Evolutionary conservation across 345 rosid genomes (phyloP), one percentile per base, ranked within the genome.

Genomic region (Rhodomyrtus tomentosa): DNA sequence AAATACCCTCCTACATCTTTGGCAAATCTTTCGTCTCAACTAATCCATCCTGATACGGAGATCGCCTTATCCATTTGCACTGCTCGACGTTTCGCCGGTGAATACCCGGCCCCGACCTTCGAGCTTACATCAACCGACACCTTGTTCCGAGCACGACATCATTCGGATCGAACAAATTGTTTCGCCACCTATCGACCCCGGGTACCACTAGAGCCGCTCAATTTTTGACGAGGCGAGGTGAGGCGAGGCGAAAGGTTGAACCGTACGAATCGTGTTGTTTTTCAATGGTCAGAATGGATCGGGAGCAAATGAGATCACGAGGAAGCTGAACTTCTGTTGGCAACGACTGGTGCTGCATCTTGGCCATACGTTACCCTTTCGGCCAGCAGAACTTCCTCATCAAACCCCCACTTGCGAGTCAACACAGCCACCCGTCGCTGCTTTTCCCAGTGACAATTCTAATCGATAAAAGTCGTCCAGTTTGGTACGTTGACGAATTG

Each of bases 131-230:
- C 68, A 13, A 58, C 18, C 36, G 38, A 14, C 4, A 14, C 36
- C 5, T 27, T 2, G 7, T 3, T 58, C 20, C 20, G 1, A 0
- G 16, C 7, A 1, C 29, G 0, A 3, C 20, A 27, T 58, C 20
- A 13, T 58, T 16, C 0, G 9, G 5, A 27, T 27, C 3, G 11
- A 27, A 27, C 20, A 36, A 3, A 27, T n/a, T 20, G 20, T 27
- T 3, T 58, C 38, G 18, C 38, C 73, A 2, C 5, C 2, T 21
- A 59, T 10, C 40, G 5, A 15, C 3, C 73, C 0, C 73, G 0
- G 40, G 0, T 38, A 7, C 38, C 11, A 15, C 7, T 7, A 0
- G 40, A 32, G 0, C 5, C 16, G 5, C 74, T 32, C 76, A 32
- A 62, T 62, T 32, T 62, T 32, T 4, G 2, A 8, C 13, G 42